Evolutionary conservation across 495 filamentous ascomycete species (phyloP), one percentile per base, ranked within the genome.

Genomic region (Penicillium pulvis): DNA sequence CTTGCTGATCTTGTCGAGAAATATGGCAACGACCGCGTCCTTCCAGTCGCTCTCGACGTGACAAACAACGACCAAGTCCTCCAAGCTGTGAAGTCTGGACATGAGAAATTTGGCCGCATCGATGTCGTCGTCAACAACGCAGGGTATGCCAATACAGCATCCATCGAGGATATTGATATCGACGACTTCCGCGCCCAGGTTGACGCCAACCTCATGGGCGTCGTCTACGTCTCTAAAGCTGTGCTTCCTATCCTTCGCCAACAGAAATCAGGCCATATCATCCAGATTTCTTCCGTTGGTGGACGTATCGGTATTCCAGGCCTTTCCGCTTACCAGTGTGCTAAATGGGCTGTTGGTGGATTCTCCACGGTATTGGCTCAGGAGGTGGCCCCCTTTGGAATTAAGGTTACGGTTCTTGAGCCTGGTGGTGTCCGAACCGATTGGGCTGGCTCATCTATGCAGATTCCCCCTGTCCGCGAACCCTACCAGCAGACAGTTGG

Each of bases 221-320:
- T 73, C 6, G 61, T 84, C 7, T 75, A 78, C 31, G 65, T 80
- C 4, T 76, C 74, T 45, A 74, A 76, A 24, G 75, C 74, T 7
- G 64, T 79, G 30, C 62, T 83, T 0, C 82, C 82, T 4, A 73
- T 80, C 46, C 66, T 85, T 55, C 80, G 82, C 14, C 62, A 63
- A 17, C 59, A 62, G 44, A 69, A 59, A 31, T 58, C 71, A 12
- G 75, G 79, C 4, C 47, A 50, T 19, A 50, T 50, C 11, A 33
- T 50, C 47, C 47, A 50, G 26, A 8, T 50, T 33, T 50, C 47
- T 17, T 50, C 47, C 6, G 10, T 50, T 14, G 47, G 47, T 8
- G 47, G 47, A 0, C 47, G 47, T 5, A 9, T 50, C 16, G 47
- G 47, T 33, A 33, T 8, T 7, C 47, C 47, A 10, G 47, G 47